These are phyloP conservation scores for Tylopilus felleus DNA, from an alignment of 768 basidiomycete genomes.

Conservation along the genomic window DNA sequence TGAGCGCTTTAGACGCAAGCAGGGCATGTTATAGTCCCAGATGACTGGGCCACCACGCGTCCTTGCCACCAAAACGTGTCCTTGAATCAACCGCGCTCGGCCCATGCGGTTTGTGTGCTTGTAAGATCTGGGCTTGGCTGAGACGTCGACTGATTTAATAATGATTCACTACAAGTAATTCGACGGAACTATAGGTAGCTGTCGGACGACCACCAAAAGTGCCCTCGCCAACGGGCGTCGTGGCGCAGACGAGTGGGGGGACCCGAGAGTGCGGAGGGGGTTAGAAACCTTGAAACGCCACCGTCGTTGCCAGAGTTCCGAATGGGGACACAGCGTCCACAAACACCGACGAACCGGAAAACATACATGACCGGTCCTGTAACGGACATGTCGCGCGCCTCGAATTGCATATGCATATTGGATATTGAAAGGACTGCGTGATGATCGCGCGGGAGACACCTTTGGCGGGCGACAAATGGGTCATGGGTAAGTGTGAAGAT, in stretches of 20 bases:
- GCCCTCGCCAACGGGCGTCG: not conserved
- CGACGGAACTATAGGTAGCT: not conserved
- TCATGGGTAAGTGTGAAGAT: not conserved
- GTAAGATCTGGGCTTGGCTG: not conserved
- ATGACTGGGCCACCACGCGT: not conserved
- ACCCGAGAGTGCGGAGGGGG: not conserved
- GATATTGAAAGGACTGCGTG: constrained; percentile 5
- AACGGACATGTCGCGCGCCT: not conserved
- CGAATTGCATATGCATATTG: not conserved
- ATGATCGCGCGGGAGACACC: constrained; percentile 3
- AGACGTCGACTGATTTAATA: not conserved
- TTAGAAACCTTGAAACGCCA: not conserved
- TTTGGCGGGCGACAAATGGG: not conserved
- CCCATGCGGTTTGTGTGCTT: not conserved
- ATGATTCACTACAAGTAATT: not conserved
- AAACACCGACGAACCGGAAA: not conserved
- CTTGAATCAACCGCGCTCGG: not conserved
- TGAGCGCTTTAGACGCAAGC: no score
- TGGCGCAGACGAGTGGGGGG: not conserved
- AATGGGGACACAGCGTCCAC: not conserved
- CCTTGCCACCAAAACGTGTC: not conserved
- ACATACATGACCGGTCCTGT: not conserved
- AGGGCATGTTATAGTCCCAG: no score
- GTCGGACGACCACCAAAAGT: not conserved
- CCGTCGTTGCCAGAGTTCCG: not conserved